Conservation (phyloP, 306 rosid species). For the Notholithocarpus densiflorus region DNA sequence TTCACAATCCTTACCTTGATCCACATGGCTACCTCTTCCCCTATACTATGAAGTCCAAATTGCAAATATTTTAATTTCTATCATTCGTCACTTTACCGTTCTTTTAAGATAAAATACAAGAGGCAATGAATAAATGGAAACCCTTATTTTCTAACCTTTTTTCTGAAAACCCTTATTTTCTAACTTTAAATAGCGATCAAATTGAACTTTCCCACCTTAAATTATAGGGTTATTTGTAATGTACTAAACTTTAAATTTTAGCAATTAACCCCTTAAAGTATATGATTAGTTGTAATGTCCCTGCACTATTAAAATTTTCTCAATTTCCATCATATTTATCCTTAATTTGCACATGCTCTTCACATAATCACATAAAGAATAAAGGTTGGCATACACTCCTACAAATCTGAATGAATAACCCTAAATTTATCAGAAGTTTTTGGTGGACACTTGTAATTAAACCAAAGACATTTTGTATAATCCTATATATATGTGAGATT, state of each 20-base stretch:
- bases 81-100: not conserved
- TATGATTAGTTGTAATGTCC: too few relatives aligned
- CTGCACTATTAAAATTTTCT: too few relatives aligned
- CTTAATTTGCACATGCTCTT: too few relatives aligned
- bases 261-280: too few relatives aligned
- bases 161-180: not conserved
- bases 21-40: not conserved
- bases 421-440: not conserved
- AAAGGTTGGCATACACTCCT: too few relatives aligned
- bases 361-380: too few relatives aligned
- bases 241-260: too few relatives aligned
- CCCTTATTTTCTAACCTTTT: not conserved
- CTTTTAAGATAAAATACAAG: not conserved
- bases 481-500: not conserved
- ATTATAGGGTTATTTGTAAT: too few relatives aligned
- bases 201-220: too few relatives aligned
- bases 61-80: not conserved
- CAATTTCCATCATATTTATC: too few relatives aligned
- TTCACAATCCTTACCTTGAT: not conserved
- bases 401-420: not conserved
- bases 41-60: not conserved
- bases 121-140: not conserved
- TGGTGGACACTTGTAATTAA: not conserved
- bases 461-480: not conserved
- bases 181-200: not conserved